Conservation (phyloP, 257 asterid genomes). For the Nicotiana obtusifolia region DNA sequence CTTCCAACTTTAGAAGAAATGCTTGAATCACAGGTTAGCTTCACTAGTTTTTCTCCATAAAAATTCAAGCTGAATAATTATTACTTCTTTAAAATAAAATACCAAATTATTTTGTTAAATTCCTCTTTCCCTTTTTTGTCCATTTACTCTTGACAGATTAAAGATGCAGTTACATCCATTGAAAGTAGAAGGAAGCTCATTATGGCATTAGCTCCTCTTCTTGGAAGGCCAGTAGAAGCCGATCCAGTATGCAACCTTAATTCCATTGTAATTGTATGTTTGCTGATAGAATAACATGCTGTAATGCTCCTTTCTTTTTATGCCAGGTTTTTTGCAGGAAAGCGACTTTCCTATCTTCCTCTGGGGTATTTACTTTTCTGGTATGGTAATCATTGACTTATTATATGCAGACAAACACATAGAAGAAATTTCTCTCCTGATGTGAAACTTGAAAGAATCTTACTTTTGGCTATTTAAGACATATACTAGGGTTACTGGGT, state of each 20-base stretch:
- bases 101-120: neutral
- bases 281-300: conserved; percentile 8
- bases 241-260: conserved; percentile 59
- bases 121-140: neutral
- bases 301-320: conserved; percentile 15
- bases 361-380: conserved; percentile 77
- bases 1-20: conserved; percentile 71
- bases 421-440: neutral
- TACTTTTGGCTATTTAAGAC: neutral
- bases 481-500: neutral
- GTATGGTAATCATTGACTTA: conserved; percentile 26
- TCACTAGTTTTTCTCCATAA: neutral
- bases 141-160: conserved; percentile 42
- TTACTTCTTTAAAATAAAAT: too few relatives aligned
- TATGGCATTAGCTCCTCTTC: conserved; percentile 51
- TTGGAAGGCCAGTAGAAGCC: conserved; percentile 89
- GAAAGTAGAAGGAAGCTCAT: conserved; percentile 75
- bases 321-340: conserved; percentile 83
- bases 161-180: conserved; percentile 64
- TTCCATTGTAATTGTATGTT: conserved; percentile 10
- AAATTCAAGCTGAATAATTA: too few relatives aligned
- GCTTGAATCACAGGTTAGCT: conserved; percentile 70
- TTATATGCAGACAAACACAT: neutral
- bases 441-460: neutral
- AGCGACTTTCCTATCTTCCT: conserved; percentile 63